These are phyloP conservation scores for Phytophthora cactorum DNA, from an alignment of 352 stramenopile species.

Conservation along the genomic window DNA sequence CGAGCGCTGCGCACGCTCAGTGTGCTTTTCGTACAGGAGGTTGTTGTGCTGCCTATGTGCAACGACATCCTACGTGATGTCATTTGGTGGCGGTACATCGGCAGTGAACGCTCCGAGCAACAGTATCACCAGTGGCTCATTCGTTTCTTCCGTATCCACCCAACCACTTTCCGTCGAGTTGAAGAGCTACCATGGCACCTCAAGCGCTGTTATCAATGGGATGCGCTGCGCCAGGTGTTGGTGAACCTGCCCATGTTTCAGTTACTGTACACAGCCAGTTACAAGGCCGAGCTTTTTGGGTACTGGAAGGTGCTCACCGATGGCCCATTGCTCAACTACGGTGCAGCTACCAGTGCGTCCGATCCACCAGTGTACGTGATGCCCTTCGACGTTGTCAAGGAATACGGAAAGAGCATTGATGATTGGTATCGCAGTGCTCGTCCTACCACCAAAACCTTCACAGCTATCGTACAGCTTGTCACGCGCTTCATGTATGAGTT, in stretches of 20 bases:
- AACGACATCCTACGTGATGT: slow-evolving; percentile 89
- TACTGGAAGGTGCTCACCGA: slow-evolving; percentile 92
- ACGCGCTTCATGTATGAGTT: slow-evolving; percentile 93
- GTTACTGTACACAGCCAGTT: slow-evolving; percentile 90
- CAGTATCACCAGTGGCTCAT: slow-evolving; percentile 87
- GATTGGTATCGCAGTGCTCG: slow-evolving; percentile 83
- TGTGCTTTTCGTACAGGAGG: slow-evolving; percentile 81
- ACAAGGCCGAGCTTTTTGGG: slow-evolving; percentile 90
- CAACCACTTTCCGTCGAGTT: slow-evolving; percentile 79
- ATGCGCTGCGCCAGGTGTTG: slow-evolving; percentile 85
- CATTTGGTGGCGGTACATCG: slow-evolving; percentile 89
- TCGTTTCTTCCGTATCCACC: slow-evolving; percentile 83
- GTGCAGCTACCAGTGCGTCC: slow-evolving; percentile 28
- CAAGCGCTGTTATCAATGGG: slow-evolving; percentile 90
- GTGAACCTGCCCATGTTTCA: slow-evolving; percentile 93
- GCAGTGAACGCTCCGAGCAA: slow-evolving; percentile 70
- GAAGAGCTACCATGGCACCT: slow-evolving; percentile 94
- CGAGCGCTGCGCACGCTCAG: slow-evolving; percentile 72
- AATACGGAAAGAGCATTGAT: slow-evolving; percentile 91
- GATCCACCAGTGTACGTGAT: slow-evolving; percentile 56
- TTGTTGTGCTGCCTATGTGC: slow-evolving; percentile 90
- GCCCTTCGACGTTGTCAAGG: slow-evolving; percentile 93
- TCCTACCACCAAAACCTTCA: slow-evolving; percentile 79
- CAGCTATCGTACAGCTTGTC: slow-evolving; percentile 79
- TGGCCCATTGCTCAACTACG: slow-evolving; percentile 67